These are phyloP conservation scores for Macrophomina pseudophaseolina DNA, from an alignment of 2,329 filamentous ascomycete genomes.

Conservation along the genomic window DNA sequence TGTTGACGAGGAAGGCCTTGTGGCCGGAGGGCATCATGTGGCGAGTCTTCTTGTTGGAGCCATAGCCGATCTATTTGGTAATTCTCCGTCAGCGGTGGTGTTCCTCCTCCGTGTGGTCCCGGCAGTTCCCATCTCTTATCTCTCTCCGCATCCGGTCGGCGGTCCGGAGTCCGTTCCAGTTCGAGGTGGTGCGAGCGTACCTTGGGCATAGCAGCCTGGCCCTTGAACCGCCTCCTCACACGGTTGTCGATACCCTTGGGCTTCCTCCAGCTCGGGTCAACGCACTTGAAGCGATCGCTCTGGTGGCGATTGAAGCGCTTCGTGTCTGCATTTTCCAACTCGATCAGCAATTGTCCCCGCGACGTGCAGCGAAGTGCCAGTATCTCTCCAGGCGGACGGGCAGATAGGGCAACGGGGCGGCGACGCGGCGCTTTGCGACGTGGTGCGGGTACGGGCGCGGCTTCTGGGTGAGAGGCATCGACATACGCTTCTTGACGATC, in stretches of 20 bases:
- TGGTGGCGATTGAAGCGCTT: slow-evolving; percentile 97
- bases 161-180: neutral
- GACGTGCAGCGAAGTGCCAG: neutral
- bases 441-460: neutral
- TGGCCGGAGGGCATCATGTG: slow-evolving; percentile 99
- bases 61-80: slow-evolving; percentile 83
- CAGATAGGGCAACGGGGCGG: slow-evolving; percentile 10
- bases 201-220: slow-evolving; percentile 95
- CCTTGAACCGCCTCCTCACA: slow-evolving; percentile 96
- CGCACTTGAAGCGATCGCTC: slow-evolving; percentile 94
- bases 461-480: slow-evolving; percentile 29
- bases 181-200: slow-evolving; percentile 62
- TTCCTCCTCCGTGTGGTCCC: slow-evolving; percentile 6
- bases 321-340: slow-evolving; percentile 66
- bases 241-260: slow-evolving; percentile 99
- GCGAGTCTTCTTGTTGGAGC: slow-evolving; percentile 99
- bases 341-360: slow-evolving; percentile 19
- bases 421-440: slow-evolving; percentile 20
- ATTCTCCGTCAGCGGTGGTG: slow-evolving; percentile 37
- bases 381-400: neutral
- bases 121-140: neutral
- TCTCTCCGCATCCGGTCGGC: slow-evolving; percentile 1
- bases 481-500: slow-evolving; percentile 99
- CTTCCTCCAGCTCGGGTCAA: slow-evolving; percentile 94
- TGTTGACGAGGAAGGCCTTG: slow-evolving; percentile 99